Percentiles rank a stretch among this genome's conserved stretches.
Conservation (phyloP, 371 early-diverging fungal genomes). For the Encephalitozoon romaleae region DNA sequence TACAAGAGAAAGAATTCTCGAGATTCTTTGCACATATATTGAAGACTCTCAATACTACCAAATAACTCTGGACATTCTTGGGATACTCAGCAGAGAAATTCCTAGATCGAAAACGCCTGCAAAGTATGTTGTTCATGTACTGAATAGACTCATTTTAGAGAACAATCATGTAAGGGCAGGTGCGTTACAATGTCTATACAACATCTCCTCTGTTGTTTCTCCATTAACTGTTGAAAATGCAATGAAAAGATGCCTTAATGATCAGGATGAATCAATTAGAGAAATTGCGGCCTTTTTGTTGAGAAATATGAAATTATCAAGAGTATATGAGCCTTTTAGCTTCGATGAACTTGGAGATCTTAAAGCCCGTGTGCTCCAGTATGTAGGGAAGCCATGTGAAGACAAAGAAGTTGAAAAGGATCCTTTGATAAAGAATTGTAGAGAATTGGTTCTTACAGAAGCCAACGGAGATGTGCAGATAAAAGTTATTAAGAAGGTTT, state of each 20-base stretch:
- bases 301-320: neutral
- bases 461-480: slow-evolving; percentile 29
- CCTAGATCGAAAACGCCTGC: slow-evolving; percentile 19
- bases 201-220: slow-evolving; percentile 9
- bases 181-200: slow-evolving; percentile 41
- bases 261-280: slow-evolving; percentile 2
- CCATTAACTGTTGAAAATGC: neutral
- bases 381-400: slow-evolving; percentile 6
- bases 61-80: slow-evolving; percentile 56
- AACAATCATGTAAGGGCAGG: slow-evolving; percentile 50
- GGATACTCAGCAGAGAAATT: slow-evolving; percentile 44
- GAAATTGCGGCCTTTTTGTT: neutral
- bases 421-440: slow-evolving; percentile 35
- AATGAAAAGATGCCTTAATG: neutral
- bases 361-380: slow-evolving; percentile 12
- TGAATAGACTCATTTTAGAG: slow-evolving; percentile 59
- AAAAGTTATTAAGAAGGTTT: slow-evolving; percentile 32
- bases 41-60: slow-evolving; percentile 59
- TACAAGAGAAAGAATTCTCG: slow-evolving; percentile 24
- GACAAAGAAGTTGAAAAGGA: neutral
- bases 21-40: slow-evolving; percentile 49
- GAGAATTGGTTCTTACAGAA: slow-evolving; percentile 32
- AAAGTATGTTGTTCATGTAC: slow-evolving; percentile 50
- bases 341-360: slow-evolving; percentile 38
- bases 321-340: neutral